Percentiles rank a stretch among this genome's conserved stretches.
Evolutionary conservation across 2,329 filamentous ascomycete genomes (phyloP).

Genomic region (Sporothrix mexicana): DNA sequence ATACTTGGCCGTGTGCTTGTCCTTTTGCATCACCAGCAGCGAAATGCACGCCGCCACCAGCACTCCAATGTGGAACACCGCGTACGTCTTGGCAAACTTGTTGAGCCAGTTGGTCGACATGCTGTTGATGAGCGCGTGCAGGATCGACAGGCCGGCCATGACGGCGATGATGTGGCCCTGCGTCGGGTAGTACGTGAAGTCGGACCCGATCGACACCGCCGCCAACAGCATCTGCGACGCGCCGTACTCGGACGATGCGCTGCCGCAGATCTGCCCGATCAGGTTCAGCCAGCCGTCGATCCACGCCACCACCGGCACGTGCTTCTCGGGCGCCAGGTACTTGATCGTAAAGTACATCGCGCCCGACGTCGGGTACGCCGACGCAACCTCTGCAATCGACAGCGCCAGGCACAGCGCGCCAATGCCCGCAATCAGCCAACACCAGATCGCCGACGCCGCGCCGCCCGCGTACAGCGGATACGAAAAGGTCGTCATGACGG

Average conservation of each 20-base stretch:
- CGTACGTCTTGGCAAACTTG: constrained; percentile 62
- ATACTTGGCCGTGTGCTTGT: constrained; percentile 58
- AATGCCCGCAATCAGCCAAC: constrained; percentile 61
- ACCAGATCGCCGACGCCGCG: constrained; percentile 61
- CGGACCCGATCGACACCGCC: constrained; percentile 57
- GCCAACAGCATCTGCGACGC: constrained; percentile 62
- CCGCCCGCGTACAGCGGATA: constrained; percentile 61
- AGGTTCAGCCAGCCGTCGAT: constrained; percentile 56
- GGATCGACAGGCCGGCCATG: constrained; percentile 59
- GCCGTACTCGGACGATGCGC: constrained; percentile 63
- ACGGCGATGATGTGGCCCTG: constrained; percentile 56
- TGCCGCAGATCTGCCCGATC: constrained; percentile 59
- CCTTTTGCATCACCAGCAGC: constrained; percentile 55
- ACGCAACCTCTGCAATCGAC: constrained; percentile 63
- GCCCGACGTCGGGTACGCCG: constrained; percentile 61
- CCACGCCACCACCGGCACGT: constrained; percentile 58
- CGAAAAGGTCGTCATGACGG: constrained; percentile 60
- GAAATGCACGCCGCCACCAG: constrained; percentile 58
- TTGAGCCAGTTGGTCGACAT: constrained; percentile 64
- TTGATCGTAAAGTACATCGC: constrained; percentile 61
- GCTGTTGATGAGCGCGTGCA: constrained; percentile 60
- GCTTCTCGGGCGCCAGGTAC: constrained; percentile 55
- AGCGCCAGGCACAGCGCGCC: constrained; percentile 62
- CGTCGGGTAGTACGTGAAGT: constrained; percentile 55
- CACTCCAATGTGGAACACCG: constrained; percentile 61